Evolutionary conservation across 1,284 basidiomycete species (phyloP), one percentile per base, ranked within the genome.

Genomic region (Rhizoctonia solani): DNA sequence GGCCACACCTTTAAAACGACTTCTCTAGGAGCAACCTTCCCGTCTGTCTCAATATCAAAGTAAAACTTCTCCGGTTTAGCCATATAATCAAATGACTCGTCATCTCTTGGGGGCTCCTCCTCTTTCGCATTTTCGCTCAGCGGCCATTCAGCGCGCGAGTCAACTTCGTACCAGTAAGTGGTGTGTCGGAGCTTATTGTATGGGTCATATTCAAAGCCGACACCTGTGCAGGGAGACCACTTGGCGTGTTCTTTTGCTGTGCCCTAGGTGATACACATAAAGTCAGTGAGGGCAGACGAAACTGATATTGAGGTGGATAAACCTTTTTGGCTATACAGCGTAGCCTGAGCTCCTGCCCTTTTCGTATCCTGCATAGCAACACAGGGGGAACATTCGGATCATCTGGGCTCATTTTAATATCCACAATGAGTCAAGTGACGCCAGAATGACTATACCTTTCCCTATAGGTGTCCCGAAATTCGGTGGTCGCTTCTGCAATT

Each of bases 221-320:
- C 88, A 1, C 97, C 95, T 0, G 94, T 92, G 68, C 95, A 92
- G 13, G 97, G 96, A 0, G 94, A 97, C 95, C 96, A 99, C 80
- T 99, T 99, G 5, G 97, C 95, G 75, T 99, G 97, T 76, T 98
- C 95, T 80, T 99, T 98, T 6, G 95, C 95, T 69, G 98, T 91
- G 29, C 96, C 96, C 93, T 97, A n/a, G 72, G 21, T 8, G 42
- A 6, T 13, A n/a, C 41, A n/a, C 21, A 13, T 21, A 47, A 9
- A 52, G 21, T 29, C 46, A 4, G 54, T 34, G 30, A 30, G 39
- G 16, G 8, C 41, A 29, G 4, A 6, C 19, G 50, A 25, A 23
- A 66, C n/a, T 21, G 19, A 19, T 21, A 42, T 23, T n/a, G 68
- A 79, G 23, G n/a, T n/a, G n/a, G n/a, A n/a, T n/a, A n/a, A 68